Conservation (phyloP, 177 flowering plant species). For the Vitis hybrid region DNA sequence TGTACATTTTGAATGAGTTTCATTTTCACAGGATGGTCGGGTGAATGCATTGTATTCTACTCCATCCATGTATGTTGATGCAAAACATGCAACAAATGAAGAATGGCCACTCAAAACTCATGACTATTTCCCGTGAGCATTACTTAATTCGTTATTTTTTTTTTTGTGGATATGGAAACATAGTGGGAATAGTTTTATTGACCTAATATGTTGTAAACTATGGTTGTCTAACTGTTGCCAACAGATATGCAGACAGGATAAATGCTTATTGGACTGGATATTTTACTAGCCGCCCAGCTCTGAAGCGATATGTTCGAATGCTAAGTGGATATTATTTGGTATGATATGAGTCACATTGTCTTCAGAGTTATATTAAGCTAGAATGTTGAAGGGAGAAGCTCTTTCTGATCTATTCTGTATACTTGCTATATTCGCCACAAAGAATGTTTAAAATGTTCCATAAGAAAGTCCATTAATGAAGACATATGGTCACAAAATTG, state of each 20-base stretch:
- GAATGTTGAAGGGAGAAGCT: neutral
- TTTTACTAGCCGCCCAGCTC: conserved; percentile 88
- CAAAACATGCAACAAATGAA: conserved; percentile 64
- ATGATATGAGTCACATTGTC: conserved; percentile 8
- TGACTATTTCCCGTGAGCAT: conserved; percentile 88
- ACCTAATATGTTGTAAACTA: neutral
- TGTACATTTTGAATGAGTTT: conserved; percentile 3
- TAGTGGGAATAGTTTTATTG: neutral
- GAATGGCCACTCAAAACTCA: conserved; percentile 87
- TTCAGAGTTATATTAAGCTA: neutral
- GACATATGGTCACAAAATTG: neutral
- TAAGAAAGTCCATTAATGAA: neutral
- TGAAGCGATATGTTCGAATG: conserved; percentile 69
- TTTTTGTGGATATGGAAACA: conserved; percentile 1
- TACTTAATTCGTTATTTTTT: neutral
- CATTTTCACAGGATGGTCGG: conserved; percentile 72
- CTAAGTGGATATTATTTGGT: conserved; percentile 95
- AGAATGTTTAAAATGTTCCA: neutral
- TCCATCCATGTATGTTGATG: conserved; percentile 83
- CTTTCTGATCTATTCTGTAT: neutral
- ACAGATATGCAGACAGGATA: conserved; percentile 77
- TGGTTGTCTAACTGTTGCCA: conserved; percentile 3
- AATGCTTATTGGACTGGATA: conserved; percentile 94
- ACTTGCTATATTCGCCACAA: neutral
- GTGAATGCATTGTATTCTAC: conserved; percentile 93